Evolutionary conservation across 345 rosid genomes (phyloP).

Genomic region (Camelina hispida): DNA sequence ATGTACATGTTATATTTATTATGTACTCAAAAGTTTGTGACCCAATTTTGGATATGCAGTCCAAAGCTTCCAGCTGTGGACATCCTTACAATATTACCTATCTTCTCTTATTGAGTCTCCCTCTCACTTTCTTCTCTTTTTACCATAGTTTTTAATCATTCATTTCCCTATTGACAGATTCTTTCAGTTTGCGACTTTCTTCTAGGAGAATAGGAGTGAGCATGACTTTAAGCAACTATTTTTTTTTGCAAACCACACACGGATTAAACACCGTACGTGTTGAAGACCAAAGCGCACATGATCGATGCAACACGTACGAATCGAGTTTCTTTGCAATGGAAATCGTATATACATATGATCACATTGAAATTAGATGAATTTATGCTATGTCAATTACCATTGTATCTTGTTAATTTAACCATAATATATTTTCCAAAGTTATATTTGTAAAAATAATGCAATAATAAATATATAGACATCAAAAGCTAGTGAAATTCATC

Average conservation of each 20-base stretch:
- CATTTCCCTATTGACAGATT: neutral
- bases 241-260: too few relatives aligned
- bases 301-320: neutral
- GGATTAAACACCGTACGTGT: too few relatives aligned
- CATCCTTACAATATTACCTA: slow-evolving; percentile 21
- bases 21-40: slow-evolving; percentile 32
- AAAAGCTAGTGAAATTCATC: neutral
- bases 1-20: slow-evolving; percentile 9
- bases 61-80: slow-evolving; percentile 40
- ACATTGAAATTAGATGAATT: neutral
- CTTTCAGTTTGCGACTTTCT: neutral
- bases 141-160: neutral
- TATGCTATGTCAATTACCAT: neutral
- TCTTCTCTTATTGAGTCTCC: neutral
- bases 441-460: neutral
- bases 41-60: slow-evolving; percentile 39
- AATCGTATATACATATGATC: neutral
- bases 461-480: neutral
- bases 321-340: neutral
- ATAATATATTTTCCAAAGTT: neutral
- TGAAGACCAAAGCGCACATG: too few relatives aligned
- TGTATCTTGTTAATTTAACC: neutral
- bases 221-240: too few relatives aligned
- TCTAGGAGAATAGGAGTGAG: too few relatives aligned
- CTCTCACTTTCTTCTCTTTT: neutral